A percentile compares a stretch with the other conserved stretches of the same genome.
These are phyloP conservation scores for Meredithiella fracta DNA, from an alignment of 2,329 filamentous ascomycete genomes.

Conservation along the genomic window DNA sequence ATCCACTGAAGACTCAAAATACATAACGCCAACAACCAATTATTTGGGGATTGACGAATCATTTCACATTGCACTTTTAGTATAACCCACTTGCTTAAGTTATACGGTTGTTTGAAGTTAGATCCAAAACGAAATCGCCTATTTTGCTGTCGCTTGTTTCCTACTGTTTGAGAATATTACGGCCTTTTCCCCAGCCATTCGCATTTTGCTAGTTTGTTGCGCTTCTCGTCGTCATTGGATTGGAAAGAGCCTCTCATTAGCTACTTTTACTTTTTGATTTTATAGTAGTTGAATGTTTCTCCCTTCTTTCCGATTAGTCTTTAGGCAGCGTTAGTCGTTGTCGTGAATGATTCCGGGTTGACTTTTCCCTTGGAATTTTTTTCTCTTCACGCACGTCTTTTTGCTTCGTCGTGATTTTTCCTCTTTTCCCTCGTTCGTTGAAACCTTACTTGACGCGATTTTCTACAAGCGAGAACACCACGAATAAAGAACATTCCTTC, in stretches of 20 bases:
- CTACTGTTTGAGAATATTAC: not conserved
- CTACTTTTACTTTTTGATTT: not conserved
- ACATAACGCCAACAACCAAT: not conserved
- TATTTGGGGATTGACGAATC: not conserved
- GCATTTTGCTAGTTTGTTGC: not conserved
- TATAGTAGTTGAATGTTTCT: not conserved
- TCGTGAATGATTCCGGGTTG: too few relatives aligned
- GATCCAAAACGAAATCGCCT: not conserved
- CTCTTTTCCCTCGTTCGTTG: not conserved
- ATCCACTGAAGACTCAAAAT: not conserved
- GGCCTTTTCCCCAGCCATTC: slow-evolving; percentile 3
- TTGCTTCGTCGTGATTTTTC: not conserved
- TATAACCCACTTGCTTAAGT: not conserved
- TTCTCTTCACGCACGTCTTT: not conserved
- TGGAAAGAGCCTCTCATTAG: not conserved
- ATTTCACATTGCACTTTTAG: not conserved
- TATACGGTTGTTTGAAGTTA: too few relatives aligned
- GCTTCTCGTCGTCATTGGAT: not conserved
- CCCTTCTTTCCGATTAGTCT: not conserved
- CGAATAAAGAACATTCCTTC: not conserved
- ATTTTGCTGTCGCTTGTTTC: not conserved
- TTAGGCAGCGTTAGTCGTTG: not conserved
- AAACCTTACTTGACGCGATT: too few relatives aligned
- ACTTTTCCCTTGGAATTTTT: not conserved
- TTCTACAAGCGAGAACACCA: too few relatives aligned